Conservation (phyloP, 148 eudicot genomes). For the Bassia scoparia region DNA sequence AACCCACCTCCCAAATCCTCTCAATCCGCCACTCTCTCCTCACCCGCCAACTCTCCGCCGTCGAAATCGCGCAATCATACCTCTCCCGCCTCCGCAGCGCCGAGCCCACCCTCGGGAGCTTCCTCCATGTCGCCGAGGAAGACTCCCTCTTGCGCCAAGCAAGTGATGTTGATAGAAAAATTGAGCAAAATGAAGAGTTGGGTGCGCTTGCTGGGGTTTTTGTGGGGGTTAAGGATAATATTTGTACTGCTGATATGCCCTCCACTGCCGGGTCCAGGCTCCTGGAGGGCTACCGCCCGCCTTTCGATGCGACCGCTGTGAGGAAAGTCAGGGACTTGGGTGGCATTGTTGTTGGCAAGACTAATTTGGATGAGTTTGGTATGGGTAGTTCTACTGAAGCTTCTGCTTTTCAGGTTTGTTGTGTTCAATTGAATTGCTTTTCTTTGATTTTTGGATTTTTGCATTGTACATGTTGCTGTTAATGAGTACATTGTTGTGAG, state of each 20-base stretch:
- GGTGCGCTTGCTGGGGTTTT: constrained; percentile 78
- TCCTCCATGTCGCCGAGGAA: constrained; percentile 55
- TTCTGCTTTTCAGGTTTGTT: constrained; percentile 79
- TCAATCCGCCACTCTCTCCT: constrained; percentile 71
- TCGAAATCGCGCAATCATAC: constrained; percentile 54
- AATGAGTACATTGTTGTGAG: not conserved
- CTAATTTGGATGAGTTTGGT: constrained; percentile 99
- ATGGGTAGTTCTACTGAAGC: constrained; percentile 96
- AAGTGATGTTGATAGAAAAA: constrained; percentile 53
- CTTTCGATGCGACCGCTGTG: constrained; percentile 86
- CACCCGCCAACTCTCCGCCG: constrained; percentile 60
- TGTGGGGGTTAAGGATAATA: constrained; percentile 89
- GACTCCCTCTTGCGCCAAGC: constrained; percentile 45
- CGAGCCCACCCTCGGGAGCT: constrained; percentile 66
- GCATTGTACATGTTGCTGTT: no score
- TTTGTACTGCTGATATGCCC: constrained; percentile 75
- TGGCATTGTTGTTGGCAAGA: constrained; percentile 89
- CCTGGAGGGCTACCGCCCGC: constrained; percentile 66
- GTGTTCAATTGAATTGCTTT: not conserved
- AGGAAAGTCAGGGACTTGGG: constrained; percentile 66
- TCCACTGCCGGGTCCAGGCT: constrained; percentile 80
- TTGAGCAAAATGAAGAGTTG: constrained; percentile 49
- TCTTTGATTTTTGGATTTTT: not conserved
- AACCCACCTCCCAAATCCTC: constrained; percentile 66
- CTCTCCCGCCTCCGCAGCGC: constrained; percentile 53